A percentile compares a stretch with the other conserved stretches of the same genome.
Evolutionary conservation across 371 early-diverging fungal species (phyloP).

Genomic region (Mucor indicus): DNA sequence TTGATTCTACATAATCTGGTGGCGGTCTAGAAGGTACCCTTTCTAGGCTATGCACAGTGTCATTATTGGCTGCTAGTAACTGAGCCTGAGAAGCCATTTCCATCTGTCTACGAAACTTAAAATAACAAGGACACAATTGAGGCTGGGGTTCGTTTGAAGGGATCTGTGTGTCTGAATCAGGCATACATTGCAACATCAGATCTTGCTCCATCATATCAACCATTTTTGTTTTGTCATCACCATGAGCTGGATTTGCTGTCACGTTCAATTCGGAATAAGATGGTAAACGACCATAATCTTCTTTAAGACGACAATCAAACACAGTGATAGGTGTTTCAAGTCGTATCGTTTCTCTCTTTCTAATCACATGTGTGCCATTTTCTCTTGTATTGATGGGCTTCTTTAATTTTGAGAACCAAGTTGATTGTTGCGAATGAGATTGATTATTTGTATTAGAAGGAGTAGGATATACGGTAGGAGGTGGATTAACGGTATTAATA

Average conservation of each 20-base stretch:
- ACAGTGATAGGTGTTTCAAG: slow-evolving; percentile 25
- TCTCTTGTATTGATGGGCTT: slow-evolving; percentile 15
- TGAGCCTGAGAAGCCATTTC: slow-evolving; percentile 39
- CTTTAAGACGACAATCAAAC: slow-evolving; percentile 41
- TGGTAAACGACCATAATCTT: slow-evolving; percentile 45
- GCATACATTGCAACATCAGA: slow-evolving; percentile 23
- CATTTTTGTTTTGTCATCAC: slow-evolving; percentile 17
- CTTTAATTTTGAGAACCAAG: slow-evolving; percentile 19
- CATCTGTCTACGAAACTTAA: slow-evolving; percentile 37
- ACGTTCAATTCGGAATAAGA: slow-evolving; percentile 41
- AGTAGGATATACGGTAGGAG: not conserved
- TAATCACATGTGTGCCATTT: slow-evolving; percentile 8
- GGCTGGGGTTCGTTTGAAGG: slow-evolving; percentile 19
- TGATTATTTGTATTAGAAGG: not conserved
- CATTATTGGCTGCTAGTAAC: slow-evolving; percentile 12
- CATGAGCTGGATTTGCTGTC: slow-evolving; percentile 12
- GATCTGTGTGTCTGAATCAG: slow-evolving; percentile 14
- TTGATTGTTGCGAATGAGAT: slow-evolving; percentile 7
- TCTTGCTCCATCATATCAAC: slow-evolving; percentile 21
- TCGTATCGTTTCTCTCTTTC: slow-evolving; percentile 21
- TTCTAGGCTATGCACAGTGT: slow-evolving; percentile 10
- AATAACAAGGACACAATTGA: slow-evolving; percentile 36
- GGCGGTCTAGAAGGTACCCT: slow-evolving; percentile 42
- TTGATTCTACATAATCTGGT: slow-evolving; percentile 36
- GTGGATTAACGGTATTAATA: slow-evolving; percentile 1